Evolutionary conservation across 2,329 filamentous ascomycete species (phyloP), one percentile per base, ranked within the genome.

Genomic region (Claviceps quebecensis): DNA sequence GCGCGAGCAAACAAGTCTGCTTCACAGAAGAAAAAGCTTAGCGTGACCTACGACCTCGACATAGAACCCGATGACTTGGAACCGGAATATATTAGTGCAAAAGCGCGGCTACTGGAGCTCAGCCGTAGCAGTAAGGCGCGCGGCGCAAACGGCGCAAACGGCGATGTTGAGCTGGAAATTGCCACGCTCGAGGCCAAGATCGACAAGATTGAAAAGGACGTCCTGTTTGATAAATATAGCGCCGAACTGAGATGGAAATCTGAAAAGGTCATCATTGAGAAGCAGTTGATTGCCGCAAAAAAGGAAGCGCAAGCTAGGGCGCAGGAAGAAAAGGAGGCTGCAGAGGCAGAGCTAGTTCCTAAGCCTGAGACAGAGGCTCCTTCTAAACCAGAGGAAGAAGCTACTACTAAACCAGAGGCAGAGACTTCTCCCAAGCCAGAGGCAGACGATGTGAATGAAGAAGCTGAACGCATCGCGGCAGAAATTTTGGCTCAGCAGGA

Each of bases 1-100:
- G 53, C 60, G 3, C 45, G 51, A 16, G 44, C 41, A 4, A 51
- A 29, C 37, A 57, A 54, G 39, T 43, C 53, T 5, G 11, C 45
- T 23, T 17, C 51, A 13, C 49, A 60, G 1, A 60, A 66, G 0
- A 77, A 70, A 57, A 77, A 72, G 56, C 44, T 67, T 0, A 56
- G 65, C 2, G 67, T 78, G 6, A 70, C 72, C n/a, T 83, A 72
- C 53, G 79, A 86, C 61, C 80, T 78, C 59, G 83, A 87, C 54
- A 78, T 88, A 58, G 84, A 89, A 56, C 84, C 86, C 1, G 84
- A 90, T 56, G 77, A 84, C 41, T 71, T 91, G 52, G 72, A 90
- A 26, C 82, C 87, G 1, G 78, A 81, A 53, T 97, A 91, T 66
- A 60, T 98, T 19, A 79, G 83, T 16, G 78, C 87, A 17, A 90